Evolutionary conservation across 495 filamentous ascomycete genomes (phyloP), one percentile per base, ranked within the genome.

Genomic region (Annulohypoxylon maeteangense): DNA sequence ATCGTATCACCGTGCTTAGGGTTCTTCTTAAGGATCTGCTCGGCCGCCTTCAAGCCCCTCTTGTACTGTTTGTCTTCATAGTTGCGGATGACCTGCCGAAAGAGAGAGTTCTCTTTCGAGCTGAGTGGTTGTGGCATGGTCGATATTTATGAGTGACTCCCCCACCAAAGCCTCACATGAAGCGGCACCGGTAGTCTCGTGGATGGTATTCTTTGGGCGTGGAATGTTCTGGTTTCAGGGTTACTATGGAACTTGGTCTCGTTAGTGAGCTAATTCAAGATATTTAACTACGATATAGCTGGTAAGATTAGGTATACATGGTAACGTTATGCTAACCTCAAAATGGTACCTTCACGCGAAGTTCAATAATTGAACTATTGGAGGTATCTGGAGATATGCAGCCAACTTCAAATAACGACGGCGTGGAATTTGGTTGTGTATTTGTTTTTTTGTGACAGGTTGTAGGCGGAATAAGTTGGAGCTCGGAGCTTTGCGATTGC

Each of bases 1-100:
- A 95, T 90, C 12, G 95, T 99, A 81, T 99, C 95, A 71, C 93
- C 95, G 90, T 99, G 95, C 70, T 94, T 94, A 51, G 95, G 94
- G 80, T 92, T 90, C 79, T 95, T 97, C 74, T 89, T 89, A 58
- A 99, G 88, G 75, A 99, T 94, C 82, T 97, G 94, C 75, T 99
- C 92, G 68, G 94, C 93, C 32, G 91, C 89, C 81, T 97, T 97
- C 76, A 98, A 86, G 79, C 92, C 93, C 80, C 97, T 96, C 83
- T 98, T 99, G 85, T 98, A 97, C 79, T 98, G 95, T 82, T 99
- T 99, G 73, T 90, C 88, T 81, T 99, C 95, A 87, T 98, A 99
- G 80, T 92, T 87, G 79, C 94, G 94, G 67, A 98, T 90, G 73
- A 99, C 90, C 76, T 92, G 92, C 48, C 93, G 91, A 83, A 99